Percentiles rank a stretch among this genome's conserved stretches.
phyloP scores from a whole-genome alignment of 768 basidiomycete species.

The Hericium coralloides region DNA sequence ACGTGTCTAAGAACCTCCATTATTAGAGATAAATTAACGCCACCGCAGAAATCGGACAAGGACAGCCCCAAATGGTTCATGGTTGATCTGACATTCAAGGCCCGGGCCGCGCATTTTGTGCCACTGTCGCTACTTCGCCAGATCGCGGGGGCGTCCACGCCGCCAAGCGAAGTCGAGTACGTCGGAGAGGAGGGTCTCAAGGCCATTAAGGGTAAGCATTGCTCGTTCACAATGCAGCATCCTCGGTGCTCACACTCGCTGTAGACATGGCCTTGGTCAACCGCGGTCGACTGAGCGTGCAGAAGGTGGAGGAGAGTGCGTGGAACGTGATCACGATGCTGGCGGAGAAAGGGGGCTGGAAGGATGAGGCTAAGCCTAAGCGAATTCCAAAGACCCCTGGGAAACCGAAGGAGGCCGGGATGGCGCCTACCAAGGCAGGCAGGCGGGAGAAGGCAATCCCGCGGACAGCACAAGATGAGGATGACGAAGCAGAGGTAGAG shows the following conservation, averaged over 20 bases:
- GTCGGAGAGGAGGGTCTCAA: constrained; percentile 51
- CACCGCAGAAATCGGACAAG: constrained; percentile 62
- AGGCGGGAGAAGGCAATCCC: not conserved
- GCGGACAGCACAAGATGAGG: not conserved
- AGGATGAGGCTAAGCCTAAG: constrained; percentile 23
- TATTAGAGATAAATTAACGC: constrained; percentile 4
- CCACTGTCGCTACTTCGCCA: constrained; percentile 66
- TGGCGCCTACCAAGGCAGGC: not conserved
- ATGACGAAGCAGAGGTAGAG: not conserved
- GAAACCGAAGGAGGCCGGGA: not conserved
- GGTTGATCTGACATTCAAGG: constrained; percentile 69
- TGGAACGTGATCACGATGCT: constrained; percentile 55
- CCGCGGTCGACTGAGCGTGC: constrained; percentile 81
- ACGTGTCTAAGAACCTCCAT: constrained; percentile 16
- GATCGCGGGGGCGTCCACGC: constrained; percentile 35
- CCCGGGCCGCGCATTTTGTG: constrained; percentile 63
- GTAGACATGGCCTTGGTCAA: constrained; percentile 73
- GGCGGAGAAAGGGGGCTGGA: constrained; percentile 76
- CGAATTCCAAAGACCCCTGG: not conserved
- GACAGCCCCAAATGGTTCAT: constrained; percentile 86
- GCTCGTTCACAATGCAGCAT: not conserved
- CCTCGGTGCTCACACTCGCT: constrained; percentile 2
- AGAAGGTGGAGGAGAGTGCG: constrained; percentile 58
- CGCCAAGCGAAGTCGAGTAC: constrained; percentile 54
- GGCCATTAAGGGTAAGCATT: constrained; percentile 49